Conservation (phyloP, 2,329 filamentous ascomycete genomes). For the Botryotinia convoluta region DNA sequence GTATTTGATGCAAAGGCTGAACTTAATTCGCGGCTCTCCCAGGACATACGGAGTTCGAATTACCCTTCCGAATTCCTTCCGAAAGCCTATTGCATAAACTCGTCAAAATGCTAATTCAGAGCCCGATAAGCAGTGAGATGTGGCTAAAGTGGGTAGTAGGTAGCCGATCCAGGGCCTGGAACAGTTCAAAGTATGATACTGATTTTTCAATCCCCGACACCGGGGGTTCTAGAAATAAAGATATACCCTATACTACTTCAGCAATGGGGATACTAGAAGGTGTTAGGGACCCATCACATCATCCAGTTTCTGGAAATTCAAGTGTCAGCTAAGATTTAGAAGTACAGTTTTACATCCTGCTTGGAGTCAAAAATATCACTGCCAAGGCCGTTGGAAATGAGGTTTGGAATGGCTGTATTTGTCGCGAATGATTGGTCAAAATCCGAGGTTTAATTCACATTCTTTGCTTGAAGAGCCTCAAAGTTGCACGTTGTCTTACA, state of each 20-base stretch:
- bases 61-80: not conserved
- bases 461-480: not conserved
- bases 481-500: not conserved
- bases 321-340: not conserved
- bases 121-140: not conserved
- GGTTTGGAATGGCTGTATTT: not conserved
- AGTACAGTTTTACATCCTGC: not conserved
- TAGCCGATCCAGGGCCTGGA: not conserved
- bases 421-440: slow-evolving; percentile 6
- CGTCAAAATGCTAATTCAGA: not conserved
- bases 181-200: not conserved
- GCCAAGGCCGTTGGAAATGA: slow-evolving; percentile 4
- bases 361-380: not conserved
- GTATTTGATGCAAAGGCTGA: not conserved
- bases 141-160: not conserved
- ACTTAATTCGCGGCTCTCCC: no score
- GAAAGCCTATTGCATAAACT: not conserved
- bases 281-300: not conserved
- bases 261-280: not conserved
- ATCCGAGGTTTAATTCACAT: not conserved
- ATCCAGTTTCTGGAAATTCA: not conserved
- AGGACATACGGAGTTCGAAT: not conserved
- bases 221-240: not conserved
- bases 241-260: not conserved
- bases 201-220: not conserved